These are phyloP conservation scores for Helotiales sp. DNA, from an alignment of 2,329 filamentous ascomycete genomes.

Conservation along the genomic window DNA sequence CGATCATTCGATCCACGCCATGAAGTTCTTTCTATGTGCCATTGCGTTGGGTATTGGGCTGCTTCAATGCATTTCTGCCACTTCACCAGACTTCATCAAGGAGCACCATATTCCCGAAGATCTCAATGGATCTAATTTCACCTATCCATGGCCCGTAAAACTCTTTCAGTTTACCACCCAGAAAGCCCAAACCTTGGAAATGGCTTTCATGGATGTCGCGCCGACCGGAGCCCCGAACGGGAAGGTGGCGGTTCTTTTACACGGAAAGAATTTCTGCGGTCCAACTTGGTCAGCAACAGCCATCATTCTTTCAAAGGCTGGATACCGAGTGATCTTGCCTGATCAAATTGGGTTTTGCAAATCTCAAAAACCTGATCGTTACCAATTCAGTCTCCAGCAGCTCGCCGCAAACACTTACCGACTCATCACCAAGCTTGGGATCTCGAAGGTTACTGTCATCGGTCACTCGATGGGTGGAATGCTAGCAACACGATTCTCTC, in stretches of 20 bases:
- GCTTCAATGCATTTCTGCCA: neutral
- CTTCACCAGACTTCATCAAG: neutral
- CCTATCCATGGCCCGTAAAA: slow-evolving; percentile 57
- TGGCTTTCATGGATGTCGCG: slow-evolving; percentile 60
- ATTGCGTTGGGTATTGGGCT: neutral
- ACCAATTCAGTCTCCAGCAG: slow-evolving; percentile 59
- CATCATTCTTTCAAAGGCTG: slow-evolving; percentile 46
- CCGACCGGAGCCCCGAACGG: slow-evolving; percentile 41
- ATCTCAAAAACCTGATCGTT: slow-evolving; percentile 55
- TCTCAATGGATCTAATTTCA: slow-evolving; percentile 44
- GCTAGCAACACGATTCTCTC: slow-evolving; percentile 55
- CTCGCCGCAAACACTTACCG: slow-evolving; percentile 55
- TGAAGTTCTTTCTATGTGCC: neutral
- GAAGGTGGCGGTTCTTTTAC: slow-evolving; percentile 52
- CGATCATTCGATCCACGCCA: neutral
- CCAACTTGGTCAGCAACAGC: slow-evolving; percentile 57
- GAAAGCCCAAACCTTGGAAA: slow-evolving; percentile 50
- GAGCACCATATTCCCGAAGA: slow-evolving; percentile 7
- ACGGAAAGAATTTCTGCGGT: slow-evolving; percentile 62
- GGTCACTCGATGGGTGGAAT: slow-evolving; percentile 62
- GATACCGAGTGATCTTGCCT: slow-evolving; percentile 58
- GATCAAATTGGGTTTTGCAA: slow-evolving; percentile 65
- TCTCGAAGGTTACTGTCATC: slow-evolving; percentile 53
- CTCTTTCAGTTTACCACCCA: slow-evolving; percentile 55
- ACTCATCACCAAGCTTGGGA: slow-evolving; percentile 51